Evolutionary conservation across 2,329 filamentous ascomycete genomes (phyloP), one percentile per base, ranked within the genome.

Genomic region (Pseudocercospora pini-densiflorae): DNA sequence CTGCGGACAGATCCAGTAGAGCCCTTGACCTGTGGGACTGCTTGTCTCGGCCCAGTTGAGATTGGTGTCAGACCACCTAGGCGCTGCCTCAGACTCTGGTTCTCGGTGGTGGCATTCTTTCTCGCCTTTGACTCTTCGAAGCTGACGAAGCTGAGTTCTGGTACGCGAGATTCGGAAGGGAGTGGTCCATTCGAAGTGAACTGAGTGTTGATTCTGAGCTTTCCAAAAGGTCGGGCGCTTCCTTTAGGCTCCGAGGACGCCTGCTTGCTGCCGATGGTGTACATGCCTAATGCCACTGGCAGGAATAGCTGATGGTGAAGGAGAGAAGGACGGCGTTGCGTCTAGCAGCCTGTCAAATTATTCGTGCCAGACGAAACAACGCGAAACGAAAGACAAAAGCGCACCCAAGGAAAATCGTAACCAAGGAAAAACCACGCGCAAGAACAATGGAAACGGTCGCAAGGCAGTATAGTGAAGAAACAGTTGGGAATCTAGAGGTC

Each of bases 191-290:
- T 80, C 45, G 77, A 75, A 33, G 87, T 81, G 81, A 92, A 89
- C 74, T 89, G 89, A 1, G 91, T 93, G 69, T 92, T 88, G 21
- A 93, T 68, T n/a, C 66, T 69, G 40, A 72, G 65, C 53, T 71
- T 70, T 33, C 66, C 69, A 49, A 65, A 62, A 9, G 60, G 61
- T 49, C 60, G 62, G 31, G 63, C 55, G 33, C 55, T 2, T 8
- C 31, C 47, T 19, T 60, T 60, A 47, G 62, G 64, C 59, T 59
- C 61, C 19, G 45, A 53, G 23, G 66, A 59, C 10, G 54, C 59
- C 45, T 47, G 23, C 5, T 59, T 55, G 43, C 54, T 58, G 33
- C 33, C 49, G 29, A 57, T 55, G 53, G 21, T 51, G 58, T 65
- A 63, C 64, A 66, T 66, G 16, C 31, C 59, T 51, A 29, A 33